Percentiles rank a stretch among this genome's conserved stretches.
Conservation (phyloP, 148 eudicot genomes). For the Rhododendron henanense region DNA sequence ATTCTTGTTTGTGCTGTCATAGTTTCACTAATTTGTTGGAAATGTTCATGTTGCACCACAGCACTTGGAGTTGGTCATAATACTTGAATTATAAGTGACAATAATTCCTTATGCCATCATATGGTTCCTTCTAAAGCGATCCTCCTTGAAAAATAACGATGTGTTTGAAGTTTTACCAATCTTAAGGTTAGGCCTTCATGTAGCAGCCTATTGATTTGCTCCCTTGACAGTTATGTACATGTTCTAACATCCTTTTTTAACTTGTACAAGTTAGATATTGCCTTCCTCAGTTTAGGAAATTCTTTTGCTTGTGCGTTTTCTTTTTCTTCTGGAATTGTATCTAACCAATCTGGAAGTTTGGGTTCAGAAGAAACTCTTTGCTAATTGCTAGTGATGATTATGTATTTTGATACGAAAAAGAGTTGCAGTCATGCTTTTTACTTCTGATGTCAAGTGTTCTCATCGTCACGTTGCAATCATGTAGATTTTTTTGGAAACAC, state of each 20-base stretch:
- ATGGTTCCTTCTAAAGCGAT: not conserved
- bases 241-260: not conserved
- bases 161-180: not conserved
- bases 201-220: not conserved
- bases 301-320: not conserved
- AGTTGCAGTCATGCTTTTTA: not conserved
- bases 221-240: not conserved
- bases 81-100: not conserved
- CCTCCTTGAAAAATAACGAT: not conserved
- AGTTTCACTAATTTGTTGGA: not conserved
- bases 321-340: not conserved
- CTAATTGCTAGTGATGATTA: not conserved
- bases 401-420: not conserved
- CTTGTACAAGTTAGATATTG: not conserved
- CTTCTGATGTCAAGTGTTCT: not conserved
- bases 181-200: not conserved
- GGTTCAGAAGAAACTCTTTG: not conserved
- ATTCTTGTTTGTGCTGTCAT: not conserved
- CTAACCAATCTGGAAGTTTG: not conserved
- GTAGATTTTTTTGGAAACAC: not conserved
- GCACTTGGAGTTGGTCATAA: constrained; percentile 1
- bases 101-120: not conserved
- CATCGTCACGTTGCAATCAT: not conserved
- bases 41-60: not conserved
- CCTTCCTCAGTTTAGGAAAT: not conserved